phyloP scores from a whole-genome alignment of 1,139 yeast species.

The Suhomyces taliae region DNA sequence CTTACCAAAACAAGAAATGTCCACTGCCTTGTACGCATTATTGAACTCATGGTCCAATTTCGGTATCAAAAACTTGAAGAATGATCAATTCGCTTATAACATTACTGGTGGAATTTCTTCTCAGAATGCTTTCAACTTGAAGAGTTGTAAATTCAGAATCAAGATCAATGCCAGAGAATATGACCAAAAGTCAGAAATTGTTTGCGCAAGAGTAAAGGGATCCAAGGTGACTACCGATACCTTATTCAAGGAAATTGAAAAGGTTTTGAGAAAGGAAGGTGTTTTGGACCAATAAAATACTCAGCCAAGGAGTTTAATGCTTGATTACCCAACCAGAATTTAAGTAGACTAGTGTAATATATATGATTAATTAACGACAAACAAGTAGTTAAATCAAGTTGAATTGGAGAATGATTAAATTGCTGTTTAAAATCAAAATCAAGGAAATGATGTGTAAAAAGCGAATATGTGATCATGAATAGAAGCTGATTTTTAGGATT shows the following conservation, averaged over 20 bases:
- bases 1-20: slow-evolving; percentile 56
- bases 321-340: too few relatives aligned
- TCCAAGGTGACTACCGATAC: slow-evolving; percentile 44
- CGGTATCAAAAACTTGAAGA: slow-evolving; percentile 59
- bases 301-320: too few relatives aligned
- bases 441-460: too few relatives aligned
- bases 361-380: neutral
- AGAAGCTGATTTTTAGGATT: too few relatives aligned
- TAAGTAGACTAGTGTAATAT: neutral
- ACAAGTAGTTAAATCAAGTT: too few relatives aligned
- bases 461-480: too few relatives aligned
- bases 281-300: slow-evolving; percentile 33
- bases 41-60: slow-evolving; percentile 69
- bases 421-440: too few relatives aligned
- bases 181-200: slow-evolving; percentile 47
- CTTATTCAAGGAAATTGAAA: slow-evolving; percentile 47
- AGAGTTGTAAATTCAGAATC: slow-evolving; percentile 65
- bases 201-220: slow-evolving; percentile 48
- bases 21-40: slow-evolving; percentile 62
- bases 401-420: too few relatives aligned
- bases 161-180: slow-evolving; percentile 41
- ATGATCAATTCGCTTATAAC: slow-evolving; percentile 43
- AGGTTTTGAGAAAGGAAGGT: slow-evolving; percentile 47
- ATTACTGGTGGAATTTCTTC: slow-evolving; percentile 63
- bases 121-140: slow-evolving; percentile 59